Percentiles rank a stretch among this genome's conserved stretches.
Conservation (phyloP, 768 basidiomycete species). For the Pisolithus orientalis region DNA sequence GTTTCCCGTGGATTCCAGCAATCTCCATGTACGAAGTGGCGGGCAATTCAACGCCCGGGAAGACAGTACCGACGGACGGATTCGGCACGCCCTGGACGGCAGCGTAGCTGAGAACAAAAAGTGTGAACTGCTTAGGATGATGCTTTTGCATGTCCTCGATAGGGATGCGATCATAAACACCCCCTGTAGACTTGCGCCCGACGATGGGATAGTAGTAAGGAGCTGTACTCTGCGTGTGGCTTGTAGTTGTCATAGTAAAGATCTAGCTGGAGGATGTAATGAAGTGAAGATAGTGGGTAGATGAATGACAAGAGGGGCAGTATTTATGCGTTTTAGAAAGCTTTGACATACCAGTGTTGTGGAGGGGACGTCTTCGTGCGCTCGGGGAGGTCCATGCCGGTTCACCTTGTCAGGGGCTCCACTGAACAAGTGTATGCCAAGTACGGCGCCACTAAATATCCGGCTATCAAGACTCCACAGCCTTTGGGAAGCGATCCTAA, state of each 20-base stretch:
- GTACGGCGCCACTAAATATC: too few species aligned
- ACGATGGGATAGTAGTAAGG: constrained; percentile 14
- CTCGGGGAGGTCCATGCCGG: too few species aligned
- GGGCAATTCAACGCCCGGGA: neutral
- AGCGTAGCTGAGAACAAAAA: constrained; percentile 19
- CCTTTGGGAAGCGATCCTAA: too few species aligned
- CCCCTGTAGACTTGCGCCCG: constrained; percentile 11
- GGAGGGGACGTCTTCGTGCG: too few species aligned
- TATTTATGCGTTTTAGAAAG: too few species aligned
- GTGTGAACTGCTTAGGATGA: constrained; percentile 21
- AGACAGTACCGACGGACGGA: neutral
- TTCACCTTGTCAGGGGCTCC: too few species aligned
- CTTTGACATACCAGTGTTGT: too few species aligned
- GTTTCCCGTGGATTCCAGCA: constrained; percentile 13
- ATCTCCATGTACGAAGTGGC: constrained; percentile 18
- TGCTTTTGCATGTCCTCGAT: constrained; percentile 13
- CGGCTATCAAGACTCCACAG: too few species aligned
- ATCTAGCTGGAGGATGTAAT: too few species aligned
- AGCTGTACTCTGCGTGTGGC: neutral
- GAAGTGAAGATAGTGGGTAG: too few species aligned
- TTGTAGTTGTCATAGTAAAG: neutral
- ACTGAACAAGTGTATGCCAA: too few species aligned
- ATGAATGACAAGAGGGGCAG: too few species aligned
- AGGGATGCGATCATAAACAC: constrained; percentile 16
- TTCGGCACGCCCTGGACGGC: constrained; percentile 5